A percentile compares a stretch with the other conserved stretches of the same genome.
phyloP scores from a whole-genome alignment of 2,329 filamentous ascomycete species.

The Chrysosporium queenslandicum region DNA sequence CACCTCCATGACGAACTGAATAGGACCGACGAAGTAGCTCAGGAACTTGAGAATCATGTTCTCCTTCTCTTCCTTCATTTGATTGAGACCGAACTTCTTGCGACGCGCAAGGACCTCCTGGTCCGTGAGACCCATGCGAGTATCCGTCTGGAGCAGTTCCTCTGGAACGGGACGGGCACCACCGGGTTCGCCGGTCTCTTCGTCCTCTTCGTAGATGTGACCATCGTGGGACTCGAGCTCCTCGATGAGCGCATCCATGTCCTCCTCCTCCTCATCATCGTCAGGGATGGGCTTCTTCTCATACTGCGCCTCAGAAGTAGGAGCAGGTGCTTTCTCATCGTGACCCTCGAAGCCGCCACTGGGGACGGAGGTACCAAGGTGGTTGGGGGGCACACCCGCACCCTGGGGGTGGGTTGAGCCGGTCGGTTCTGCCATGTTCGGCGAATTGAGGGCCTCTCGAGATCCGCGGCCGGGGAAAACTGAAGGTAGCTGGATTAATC shows the following conservation, averaged over 20 bases:
- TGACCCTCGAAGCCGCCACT: conserved; percentile 17
- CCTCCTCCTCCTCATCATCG: conserved; percentile 64
- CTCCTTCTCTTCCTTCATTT: conserved; percentile 86
- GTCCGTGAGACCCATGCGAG: conserved; percentile 60
- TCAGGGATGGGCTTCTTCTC: conserved; percentile 23
- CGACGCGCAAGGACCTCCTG: conserved; percentile 54
- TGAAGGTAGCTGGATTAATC: background rate
- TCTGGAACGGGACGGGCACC: conserved; percentile 56
- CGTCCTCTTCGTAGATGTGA: conserved; percentile 54
- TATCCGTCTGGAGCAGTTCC: conserved; percentile 68
- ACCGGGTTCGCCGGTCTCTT: conserved; percentile 43
- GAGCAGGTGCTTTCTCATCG: conserved; percentile 13
- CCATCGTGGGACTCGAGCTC: conserved; percentile 77
- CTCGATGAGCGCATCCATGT: conserved; percentile 78
- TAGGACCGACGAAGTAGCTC: conserved; percentile 74
- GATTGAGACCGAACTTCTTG: conserved; percentile 71
- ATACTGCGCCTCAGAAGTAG: conserved; percentile 2
- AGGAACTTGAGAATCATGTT: conserved; percentile 74
- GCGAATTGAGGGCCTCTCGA: background rate
- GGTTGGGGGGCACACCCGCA: conserved; percentile 18
- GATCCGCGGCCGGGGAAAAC: conserved; percentile 1
- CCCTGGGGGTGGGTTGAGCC: conserved; percentile 17
- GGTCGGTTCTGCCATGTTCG: conserved; percentile 16
- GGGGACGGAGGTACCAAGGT: conserved; percentile 21
- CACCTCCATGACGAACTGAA: conserved; percentile 91